These are phyloP conservation scores for Melaleuca alternifolia DNA, from an alignment of 345 rosid genomes.

Conservation along the genomic window DNA sequence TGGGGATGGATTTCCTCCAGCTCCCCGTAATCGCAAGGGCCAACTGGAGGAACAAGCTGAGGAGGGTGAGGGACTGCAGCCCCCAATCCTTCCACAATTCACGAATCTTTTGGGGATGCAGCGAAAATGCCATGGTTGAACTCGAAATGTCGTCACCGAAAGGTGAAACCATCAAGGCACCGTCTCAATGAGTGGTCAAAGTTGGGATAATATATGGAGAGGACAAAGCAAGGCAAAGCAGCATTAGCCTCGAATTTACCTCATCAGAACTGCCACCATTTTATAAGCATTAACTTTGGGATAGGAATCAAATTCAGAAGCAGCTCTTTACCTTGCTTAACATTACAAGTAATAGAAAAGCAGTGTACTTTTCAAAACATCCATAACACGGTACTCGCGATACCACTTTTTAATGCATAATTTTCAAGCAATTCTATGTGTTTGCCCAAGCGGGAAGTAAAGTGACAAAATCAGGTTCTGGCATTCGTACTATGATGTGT, in stretches of 20 bases:
- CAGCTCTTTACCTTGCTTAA: background rate
- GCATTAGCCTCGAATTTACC: too few species aligned
- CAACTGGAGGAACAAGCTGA: constrained; percentile 14
- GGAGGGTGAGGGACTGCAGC: background rate
- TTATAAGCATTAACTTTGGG: background rate
- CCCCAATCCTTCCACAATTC: constrained; percentile 18
- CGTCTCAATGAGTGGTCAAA: too few species aligned
- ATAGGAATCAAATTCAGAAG: background rate
- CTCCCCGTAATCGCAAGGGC: too few species aligned
- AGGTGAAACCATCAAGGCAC: too few species aligned
- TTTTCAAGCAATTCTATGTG: rapidly evolving
- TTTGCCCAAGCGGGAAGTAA: rapidly evolving
- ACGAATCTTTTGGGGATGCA: background rate
- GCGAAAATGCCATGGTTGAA: background rate
- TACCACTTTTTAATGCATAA: background rate
- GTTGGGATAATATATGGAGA: too few species aligned
- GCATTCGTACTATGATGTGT: rapidly evolving
- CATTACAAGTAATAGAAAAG: background rate
- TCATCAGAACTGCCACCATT: background rate
- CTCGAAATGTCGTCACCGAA: too few species aligned
- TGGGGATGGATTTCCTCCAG: background rate
- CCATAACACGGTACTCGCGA: background rate
- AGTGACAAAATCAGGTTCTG: background rate
- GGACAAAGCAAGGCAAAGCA: too few species aligned
- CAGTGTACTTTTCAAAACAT: background rate